A percentile compares a stretch with the other conserved stretches of the same genome.
Evolutionary conservation across 148 eudicot genomes (phyloP).

Genomic region (Euryodendron excelsum): DNA sequence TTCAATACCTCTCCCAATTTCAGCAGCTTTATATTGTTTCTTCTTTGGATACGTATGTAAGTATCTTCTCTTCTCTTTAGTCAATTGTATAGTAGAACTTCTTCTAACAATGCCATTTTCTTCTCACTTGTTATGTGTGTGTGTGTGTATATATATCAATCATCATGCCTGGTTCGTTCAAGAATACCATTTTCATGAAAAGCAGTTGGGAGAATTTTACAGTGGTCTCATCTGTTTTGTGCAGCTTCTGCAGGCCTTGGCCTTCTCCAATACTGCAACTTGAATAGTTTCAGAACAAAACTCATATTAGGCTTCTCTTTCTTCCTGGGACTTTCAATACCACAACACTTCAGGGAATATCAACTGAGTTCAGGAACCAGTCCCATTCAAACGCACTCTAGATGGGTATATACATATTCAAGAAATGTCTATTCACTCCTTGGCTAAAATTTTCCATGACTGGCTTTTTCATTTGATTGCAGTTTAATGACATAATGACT

Average conservation of each 20-base stretch:
- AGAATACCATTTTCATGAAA: too few relatives aligned
- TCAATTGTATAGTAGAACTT: background rate
- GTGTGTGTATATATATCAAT: too few relatives aligned
- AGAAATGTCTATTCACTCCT: background rate
- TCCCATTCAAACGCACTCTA: constrained; percentile 46
- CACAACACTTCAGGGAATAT: constrained; percentile 61
- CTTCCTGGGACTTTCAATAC: constrained; percentile 65
- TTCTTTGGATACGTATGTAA: constrained; percentile 67
- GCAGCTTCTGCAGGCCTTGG: constrained; percentile 84
- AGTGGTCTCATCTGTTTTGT: background rate
- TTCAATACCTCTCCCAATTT: constrained; percentile 65
- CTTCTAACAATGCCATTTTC: background rate
- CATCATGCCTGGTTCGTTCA: too few relatives aligned
- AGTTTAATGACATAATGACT: constrained; percentile 58
- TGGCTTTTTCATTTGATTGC: too few relatives aligned
- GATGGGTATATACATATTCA: constrained; percentile 49
- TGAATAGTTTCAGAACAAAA: constrained; percentile 76
- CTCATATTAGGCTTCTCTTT: constrained; percentile 67
- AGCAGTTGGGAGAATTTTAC: background rate
- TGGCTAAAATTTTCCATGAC: background rate
- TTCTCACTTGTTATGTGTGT: too few relatives aligned
- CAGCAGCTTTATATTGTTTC: constrained; percentile 72
- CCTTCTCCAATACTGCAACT: constrained; percentile 79
- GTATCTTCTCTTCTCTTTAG: constrained; percentile 14
- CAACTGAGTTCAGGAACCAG: constrained; percentile 22